Evolutionary conservation across 78 protist species (phyloP).

Genomic region (Dictyostelium discoideum): DNA sequence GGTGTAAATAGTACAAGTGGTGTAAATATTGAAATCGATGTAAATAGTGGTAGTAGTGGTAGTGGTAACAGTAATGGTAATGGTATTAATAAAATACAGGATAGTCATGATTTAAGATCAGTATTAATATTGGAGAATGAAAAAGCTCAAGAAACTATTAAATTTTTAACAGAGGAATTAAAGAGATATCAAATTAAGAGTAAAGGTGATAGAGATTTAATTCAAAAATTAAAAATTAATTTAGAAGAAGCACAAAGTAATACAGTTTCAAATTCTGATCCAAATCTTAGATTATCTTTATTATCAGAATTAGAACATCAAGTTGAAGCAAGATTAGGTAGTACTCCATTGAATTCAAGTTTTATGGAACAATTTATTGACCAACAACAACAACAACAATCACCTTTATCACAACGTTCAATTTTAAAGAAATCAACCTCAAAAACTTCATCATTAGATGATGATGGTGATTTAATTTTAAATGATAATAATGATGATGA

Average conservation of each 20-base stretch:
- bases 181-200: slow-evolving; percentile 1
- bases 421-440: not conserved
- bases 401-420: not conserved
- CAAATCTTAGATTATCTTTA: slow-evolving; percentile 46
- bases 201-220: slow-evolving; percentile 34
- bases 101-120: not conserved
- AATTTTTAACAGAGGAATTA: slow-evolving; percentile 26
- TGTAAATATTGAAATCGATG: not conserved
- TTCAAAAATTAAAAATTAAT: slow-evolving; percentile 20
- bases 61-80: not conserved
- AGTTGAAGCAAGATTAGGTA: slow-evolving; percentile 52
- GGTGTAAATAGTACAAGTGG: not conserved
- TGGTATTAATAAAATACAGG: not conserved
- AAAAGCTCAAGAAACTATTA: slow-evolving; percentile 27
- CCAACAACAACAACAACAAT: not conserved
- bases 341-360: slow-evolving; percentile 5
- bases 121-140: not conserved
- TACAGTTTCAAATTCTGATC: slow-evolving; percentile 14
- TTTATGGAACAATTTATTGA: not conserved
- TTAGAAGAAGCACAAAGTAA: slow-evolving; percentile 30
- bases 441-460: not conserved
- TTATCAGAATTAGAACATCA: slow-evolving; percentile 65
- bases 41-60: not conserved
- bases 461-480: slow-evolving; percentile 23
- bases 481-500: not conserved